Percentiles rank a stretch among this genome's conserved stretches.
These are phyloP conservation scores for Saccharomyces kudriavzevii DNA, from an alignment of 805 yeast species.

Conservation along the genomic window DNA sequence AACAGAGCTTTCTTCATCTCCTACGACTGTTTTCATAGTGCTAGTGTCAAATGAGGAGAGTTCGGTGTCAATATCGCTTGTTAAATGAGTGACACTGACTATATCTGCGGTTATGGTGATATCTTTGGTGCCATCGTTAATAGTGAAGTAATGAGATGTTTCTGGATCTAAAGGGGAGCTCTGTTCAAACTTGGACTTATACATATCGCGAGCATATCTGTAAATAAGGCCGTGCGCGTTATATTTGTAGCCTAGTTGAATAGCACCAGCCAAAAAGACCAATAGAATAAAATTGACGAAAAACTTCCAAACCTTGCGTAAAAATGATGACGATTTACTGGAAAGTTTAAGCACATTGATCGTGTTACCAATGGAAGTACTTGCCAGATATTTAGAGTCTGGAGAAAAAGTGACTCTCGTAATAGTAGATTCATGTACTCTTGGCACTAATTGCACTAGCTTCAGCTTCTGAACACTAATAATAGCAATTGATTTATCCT, in stretches of 20 bases:
- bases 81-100: conserved; percentile 7
- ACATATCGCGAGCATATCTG: conserved; percentile 12
- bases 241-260: conserved; percentile 20
- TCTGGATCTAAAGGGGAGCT: conserved; percentile 1
- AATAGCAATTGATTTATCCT: conserved; percentile 59
- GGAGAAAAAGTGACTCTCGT: conserved; percentile 66
- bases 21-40: background rate
- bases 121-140: conserved; percentile 12
- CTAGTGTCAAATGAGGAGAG: conserved; percentile 2
- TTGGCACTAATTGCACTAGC: conserved; percentile 41
- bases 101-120: conserved; percentile 18
- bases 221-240: conserved; percentile 18
- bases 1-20: background rate
- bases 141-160: conserved; percentile 11
- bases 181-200: conserved; percentile 6
- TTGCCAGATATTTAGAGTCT: conserved; percentile 56
- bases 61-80: conserved; percentile 9
- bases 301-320: conserved; percentile 17
- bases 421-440: conserved; percentile 71
- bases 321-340: conserved; percentile 23
- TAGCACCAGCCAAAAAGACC: conserved; percentile 17
- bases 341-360: conserved; percentile 51
- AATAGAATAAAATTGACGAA: conserved; percentile 22
- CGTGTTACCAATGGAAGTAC: conserved; percentile 71
- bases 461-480: conserved; percentile 45